These are phyloP conservation scores for Trichophyton benhamiae DNA, from an alignment of 2,329 filamentous ascomycete species.

Conservation along the genomic window DNA sequence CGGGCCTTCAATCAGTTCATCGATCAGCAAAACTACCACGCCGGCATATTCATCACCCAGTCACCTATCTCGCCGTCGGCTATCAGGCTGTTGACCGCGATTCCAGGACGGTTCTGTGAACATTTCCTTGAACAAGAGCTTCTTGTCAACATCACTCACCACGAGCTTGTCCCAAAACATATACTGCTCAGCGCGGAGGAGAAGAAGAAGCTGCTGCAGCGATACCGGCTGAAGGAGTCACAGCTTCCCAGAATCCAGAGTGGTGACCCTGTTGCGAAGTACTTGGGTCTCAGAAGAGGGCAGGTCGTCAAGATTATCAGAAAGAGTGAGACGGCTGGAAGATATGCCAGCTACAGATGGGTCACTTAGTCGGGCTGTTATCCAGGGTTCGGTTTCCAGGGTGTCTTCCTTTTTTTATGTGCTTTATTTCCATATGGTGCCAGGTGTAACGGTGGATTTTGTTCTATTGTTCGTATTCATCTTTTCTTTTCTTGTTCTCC, in stretches of 20 bases:
- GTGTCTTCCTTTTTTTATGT: background rate
- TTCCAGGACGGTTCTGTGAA: conserved; percentile 72
- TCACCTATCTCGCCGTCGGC: conserved; percentile 74
- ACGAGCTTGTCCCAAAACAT: conserved; percentile 91
- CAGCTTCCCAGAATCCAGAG: conserved; percentile 86
- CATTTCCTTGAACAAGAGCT: conserved; percentile 93
- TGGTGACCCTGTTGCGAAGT: conserved; percentile 84
- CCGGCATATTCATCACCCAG: conserved; percentile 79
- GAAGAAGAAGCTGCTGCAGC: conserved; percentile 70
- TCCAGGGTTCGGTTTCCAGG: background rate
- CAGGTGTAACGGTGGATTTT: background rate
- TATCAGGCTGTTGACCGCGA: conserved; percentile 69
- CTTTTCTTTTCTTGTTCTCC: background rate
- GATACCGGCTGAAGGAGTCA: conserved; percentile 93
- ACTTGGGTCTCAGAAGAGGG: conserved; percentile 76
- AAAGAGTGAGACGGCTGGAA: conserved; percentile 84
- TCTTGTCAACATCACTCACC: conserved; percentile 94
- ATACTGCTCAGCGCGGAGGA: conserved; percentile 81
- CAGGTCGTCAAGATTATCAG: conserved; percentile 98
- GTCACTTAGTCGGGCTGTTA: conserved; percentile 29
- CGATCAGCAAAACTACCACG: conserved; percentile 67
- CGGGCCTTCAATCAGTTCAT: conserved; percentile 78
- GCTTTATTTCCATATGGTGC: background rate
- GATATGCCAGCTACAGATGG: conserved; percentile 90
- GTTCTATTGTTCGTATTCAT: background rate